Evolutionary conservation across 2,329 filamentous ascomycete species (phyloP), one percentile per base, ranked within the genome.

Genomic region (Colletotrichum ledebouriae): DNA sequence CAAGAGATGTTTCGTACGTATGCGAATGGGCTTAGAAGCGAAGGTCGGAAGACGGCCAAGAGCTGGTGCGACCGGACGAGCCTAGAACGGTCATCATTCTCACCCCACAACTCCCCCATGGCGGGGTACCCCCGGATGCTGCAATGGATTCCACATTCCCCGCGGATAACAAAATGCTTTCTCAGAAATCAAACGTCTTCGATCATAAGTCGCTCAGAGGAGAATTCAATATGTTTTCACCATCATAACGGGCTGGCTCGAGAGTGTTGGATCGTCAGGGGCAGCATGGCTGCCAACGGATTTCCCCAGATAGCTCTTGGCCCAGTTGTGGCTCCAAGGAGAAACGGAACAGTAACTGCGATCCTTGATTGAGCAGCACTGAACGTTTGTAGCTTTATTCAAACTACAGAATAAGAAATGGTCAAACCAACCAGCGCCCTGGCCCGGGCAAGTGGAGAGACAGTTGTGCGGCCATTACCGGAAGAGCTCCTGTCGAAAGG

Each of bases 81-180:
- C 60, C 53, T 37, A 37, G 49, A 59, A 41, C 29, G 64, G 42
- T 50, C 49, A 22, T 68, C 55, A 50, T 68, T 22, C 49, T 65
- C 61, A 60, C 47, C 49, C 61, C 61, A 67, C 59, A 20, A 22
- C 59, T n/a, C 58, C 17, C 41, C 29, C 37, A n/a, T 29, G 34
- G 53, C n/a, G 22, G 39, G 59, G 64, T 15, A 22, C 37, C 15
- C 29, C 25, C 42, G 33, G 56, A 49, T 39, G n/a, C 17, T 47
- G 13, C 20, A 17, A 22, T 22, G 22, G 15, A 11, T 57, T 33
- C 25, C 17, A 37, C 6, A 6, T 42, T 44, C 47, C 15, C n/a
- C 25, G 11, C 41, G 42, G 37, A 4, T 6, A 17, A 3, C 13
- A n/a, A 15, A 0, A n/a, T n/a, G 2, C 6, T 4, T 6, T 7